Conservation (phyloP, 176 grass and related monocot genomes). For the Musa beccarii region DNA sequence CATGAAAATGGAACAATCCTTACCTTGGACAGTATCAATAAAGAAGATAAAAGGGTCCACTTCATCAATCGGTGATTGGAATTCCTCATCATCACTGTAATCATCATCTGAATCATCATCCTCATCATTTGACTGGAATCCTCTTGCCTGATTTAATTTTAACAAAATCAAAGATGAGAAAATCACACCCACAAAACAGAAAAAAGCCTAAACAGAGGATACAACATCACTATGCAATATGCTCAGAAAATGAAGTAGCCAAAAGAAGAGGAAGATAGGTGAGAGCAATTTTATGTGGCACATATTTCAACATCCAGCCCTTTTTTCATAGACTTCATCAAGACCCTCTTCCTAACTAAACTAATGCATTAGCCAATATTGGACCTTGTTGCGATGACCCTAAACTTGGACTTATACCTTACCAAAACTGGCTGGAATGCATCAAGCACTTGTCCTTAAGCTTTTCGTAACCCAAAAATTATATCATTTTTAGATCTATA, state of each 20-base stretch:
- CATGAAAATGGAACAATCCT: neutral
- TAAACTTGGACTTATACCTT: no score
- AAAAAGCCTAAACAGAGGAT: neutral
- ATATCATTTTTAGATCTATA: no score
- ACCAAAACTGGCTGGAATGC: no score
- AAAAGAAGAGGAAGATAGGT: neutral
- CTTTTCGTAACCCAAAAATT: no score
- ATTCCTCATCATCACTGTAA: conserved; percentile 74
- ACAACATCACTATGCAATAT: no score
- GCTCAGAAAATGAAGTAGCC: no score
- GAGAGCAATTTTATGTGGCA: neutral
- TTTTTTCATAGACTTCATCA: no score
- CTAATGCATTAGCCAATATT: no score
- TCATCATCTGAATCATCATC: conserved; percentile 82
- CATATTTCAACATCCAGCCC: neutral
- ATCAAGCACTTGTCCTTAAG: no score
- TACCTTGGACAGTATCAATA: conserved; percentile 77
- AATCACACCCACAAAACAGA: neutral
- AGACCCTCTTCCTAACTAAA: no score
- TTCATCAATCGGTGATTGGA: conserved; percentile 86
- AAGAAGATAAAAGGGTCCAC: conserved; percentile 96
- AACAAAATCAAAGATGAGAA: neutral
- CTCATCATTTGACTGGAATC: conserved; percentile 65
- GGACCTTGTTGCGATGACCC: no score
- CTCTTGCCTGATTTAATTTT: conserved; percentile 50